Base-by-base conservation (phyloP, 208 protist genomes). In the Herpetomonas samuelpessoai region DNA sequence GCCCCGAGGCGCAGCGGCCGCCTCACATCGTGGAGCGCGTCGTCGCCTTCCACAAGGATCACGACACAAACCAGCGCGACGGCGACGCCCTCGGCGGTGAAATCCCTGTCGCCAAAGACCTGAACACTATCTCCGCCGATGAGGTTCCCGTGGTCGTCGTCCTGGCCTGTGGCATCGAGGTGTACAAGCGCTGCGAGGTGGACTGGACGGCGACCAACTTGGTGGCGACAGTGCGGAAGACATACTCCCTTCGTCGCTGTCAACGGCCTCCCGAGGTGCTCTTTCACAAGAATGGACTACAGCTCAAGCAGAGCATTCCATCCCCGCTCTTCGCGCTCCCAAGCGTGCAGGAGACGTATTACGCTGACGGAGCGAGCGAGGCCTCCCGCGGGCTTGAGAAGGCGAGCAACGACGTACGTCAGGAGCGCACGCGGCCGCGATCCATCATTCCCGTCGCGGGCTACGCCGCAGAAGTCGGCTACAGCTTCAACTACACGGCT, bases 221-320 rank as follows among this genome's bases (percentile, higher is more conserved):
- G 26, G 74, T 85, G n/a, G 79, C 72, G 7, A 29, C 54, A 25
- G 82, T 85, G 30, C 61, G 49, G 12, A 88, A 88, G 60, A 91
- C 80, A 0, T 92, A 81, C 69, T 91, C 83, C 6, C 67, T 96
- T 29, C 89, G 81, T 2, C 86, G 89, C 53, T 96, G 86, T 59
- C 77, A 86, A 54, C 68, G 63, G 2, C 86, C 89, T 48, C 86
- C 86, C 0, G 63, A 63, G 22, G 26, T 96, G 38, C 38, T 83
- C 19, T 92, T 93, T 63, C 76, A 91, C 69, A 31, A 68, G 22
- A 65, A 73, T 25, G 65, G 35, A 19, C 45, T 45, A 25, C 79
- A 86, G 56, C 57, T 38, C 38, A 41, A 46, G 16, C 19, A 54
- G 14, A 29, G 62, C 35, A 51, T 67, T 24, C 63, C 72, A 3